phyloP scores from a whole-genome alignment of 768 basidiomycete species.

The Melanogaster broomeanus region DNA sequence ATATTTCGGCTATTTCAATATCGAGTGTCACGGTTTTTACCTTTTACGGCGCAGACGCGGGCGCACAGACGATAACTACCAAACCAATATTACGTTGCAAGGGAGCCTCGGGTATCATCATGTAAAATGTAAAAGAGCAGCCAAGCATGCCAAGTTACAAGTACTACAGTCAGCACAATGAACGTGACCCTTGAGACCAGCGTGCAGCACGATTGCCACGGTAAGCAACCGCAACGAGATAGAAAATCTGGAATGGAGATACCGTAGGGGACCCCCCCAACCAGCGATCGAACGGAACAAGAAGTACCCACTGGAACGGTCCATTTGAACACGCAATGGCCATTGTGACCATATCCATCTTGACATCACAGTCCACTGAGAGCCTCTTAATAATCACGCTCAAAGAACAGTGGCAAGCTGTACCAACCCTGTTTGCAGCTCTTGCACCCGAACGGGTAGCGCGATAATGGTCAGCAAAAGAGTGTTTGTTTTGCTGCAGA shows the following conservation, averaged over 20 bases:
- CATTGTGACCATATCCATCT: too few relatives aligned
- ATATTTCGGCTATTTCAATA: too few relatives aligned
- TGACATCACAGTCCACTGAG: neutral
- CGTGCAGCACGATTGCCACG: too few relatives aligned
- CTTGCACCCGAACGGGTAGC: too few relatives aligned
- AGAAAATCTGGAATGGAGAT: slow-evolving; percentile 14
- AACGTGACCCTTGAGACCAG: neutral
- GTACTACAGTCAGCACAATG: slow-evolving; percentile 7
- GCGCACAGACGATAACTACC: neutral
- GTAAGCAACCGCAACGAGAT: slow-evolving; percentile 5
- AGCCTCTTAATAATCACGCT: too few relatives aligned
- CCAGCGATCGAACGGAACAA: slow-evolving; percentile 18
- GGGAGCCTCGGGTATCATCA: too few relatives aligned
- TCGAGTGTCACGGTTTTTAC: slow-evolving; percentile 8
- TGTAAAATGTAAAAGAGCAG: neutral
- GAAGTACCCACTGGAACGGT: neutral
- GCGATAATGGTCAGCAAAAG: too few relatives aligned
- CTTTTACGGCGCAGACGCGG: slow-evolving; percentile 29
- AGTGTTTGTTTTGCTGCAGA: too few relatives aligned
- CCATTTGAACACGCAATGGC: neutral
- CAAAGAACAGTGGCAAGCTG: too few relatives aligned
- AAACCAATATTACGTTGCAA: neutral
- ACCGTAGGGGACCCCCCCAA: slow-evolving; percentile 11
- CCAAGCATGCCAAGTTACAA: neutral
- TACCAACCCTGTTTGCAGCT: too few relatives aligned